Base-by-base conservation (phyloP, 352 stramenopile genomes). In the Globisporangium acanthophoron region DNA sequence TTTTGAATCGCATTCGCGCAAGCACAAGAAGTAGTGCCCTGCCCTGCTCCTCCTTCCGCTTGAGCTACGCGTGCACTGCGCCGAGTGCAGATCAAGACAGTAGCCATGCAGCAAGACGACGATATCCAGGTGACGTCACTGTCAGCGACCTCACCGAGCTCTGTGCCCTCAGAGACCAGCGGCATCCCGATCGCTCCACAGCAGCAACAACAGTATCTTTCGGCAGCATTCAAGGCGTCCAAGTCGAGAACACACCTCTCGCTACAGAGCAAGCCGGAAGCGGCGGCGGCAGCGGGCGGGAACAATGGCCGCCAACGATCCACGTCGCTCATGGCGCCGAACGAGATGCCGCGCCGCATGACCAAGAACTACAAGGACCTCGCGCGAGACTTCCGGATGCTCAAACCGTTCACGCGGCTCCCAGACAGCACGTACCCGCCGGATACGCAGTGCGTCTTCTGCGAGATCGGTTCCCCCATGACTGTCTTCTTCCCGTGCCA, bases 401-500 rank as follows among this genome's bases (percentile, higher is more conserved):
- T 82, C 11, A 77, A 70, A n/a, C 76, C 77, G 13, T 90, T 80
- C 63, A 78, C 69, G 40, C 71, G 70, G 16, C 72, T 58, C 8
- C 63, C 67, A 4, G 70, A 85, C 52, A 70, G 76, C 29, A 66
- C 65, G 41, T 90, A 81, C 35, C 62, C 64, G 5, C 12, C 20
- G 7, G 65, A 75, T 8, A 73, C 69, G 6, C 55, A 60, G 11
- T 90, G 79, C 31, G 69, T 81, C 15, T 71, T 84, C 48, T 87
- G 79, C 54, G 62, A 71, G 41, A 56, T 58, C 16, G 29, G 64
- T 1, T 52, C 29, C 21, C 75, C 71, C 1, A 72, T 48, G 0
- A 67, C 67, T 29, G 75, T 88, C 8, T 76, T 88, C 60, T 88
- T 83, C 64, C 75, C 75, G 18, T 90, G 80, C 33, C 72, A 88